Percentiles rank a stretch among this genome's conserved stretches.
phyloP scores from a whole-genome alignment of 768 basidiomycete species.

The Tylopilus vinaceipallidus region DNA sequence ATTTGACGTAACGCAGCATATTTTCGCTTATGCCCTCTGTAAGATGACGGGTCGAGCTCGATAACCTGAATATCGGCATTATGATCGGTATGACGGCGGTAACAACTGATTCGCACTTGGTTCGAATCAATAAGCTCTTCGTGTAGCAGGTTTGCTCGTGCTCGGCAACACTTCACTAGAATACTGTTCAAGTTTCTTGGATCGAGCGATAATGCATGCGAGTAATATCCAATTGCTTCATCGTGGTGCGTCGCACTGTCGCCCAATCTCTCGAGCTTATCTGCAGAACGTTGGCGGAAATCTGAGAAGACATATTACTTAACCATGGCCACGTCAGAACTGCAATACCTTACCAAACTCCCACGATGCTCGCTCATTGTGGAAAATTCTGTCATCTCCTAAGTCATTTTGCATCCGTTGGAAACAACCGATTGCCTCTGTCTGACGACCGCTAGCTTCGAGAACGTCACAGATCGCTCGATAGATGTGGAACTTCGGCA shows the following conservation, averaged over 20 bases:
- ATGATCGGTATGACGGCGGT: no score
- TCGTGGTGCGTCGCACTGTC: not conserved
- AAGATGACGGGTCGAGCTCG: not conserved
- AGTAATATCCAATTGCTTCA: not conserved
- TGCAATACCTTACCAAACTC: not conserved
- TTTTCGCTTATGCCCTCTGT: slow-evolving; percentile 1
- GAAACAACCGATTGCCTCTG: no score
- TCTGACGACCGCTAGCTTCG: no score
- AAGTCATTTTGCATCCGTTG: not conserved
- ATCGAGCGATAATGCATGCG: not conserved
- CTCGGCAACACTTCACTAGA: slow-evolving; percentile 8
- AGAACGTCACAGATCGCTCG: not conserved
- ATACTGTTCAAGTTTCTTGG: not conserved
- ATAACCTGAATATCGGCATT: no score
- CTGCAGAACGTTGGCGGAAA: not conserved
- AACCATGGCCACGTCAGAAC: not conserved
- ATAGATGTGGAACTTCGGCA: not conserved
- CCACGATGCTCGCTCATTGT: not conserved
- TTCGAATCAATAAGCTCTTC: slow-evolving; percentile 4
- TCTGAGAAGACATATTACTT: not conserved
- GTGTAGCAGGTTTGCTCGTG: not conserved
- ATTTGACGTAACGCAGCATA: not conserved
- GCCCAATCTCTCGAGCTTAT: not conserved
- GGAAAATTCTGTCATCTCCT: not conserved
- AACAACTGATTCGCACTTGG: not conserved